Percentiles rank a stretch among this genome's conserved stretches.
phyloP scores from a whole-genome alignment of 1,284 basidiomycete genomes.

The Apiotrichum akiyoshidainum region DNA sequence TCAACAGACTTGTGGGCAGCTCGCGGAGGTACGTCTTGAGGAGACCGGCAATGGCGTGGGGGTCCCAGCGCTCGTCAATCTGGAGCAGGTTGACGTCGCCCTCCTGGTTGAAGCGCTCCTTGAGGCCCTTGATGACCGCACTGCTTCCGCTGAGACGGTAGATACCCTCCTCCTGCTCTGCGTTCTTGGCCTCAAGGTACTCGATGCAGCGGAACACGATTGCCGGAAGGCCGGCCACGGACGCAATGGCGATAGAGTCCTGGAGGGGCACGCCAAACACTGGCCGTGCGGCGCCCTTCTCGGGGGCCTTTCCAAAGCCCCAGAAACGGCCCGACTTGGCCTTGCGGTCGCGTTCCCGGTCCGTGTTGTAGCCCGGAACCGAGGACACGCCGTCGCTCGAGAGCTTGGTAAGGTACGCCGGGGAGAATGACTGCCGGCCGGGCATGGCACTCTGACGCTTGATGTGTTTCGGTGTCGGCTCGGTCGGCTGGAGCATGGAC shows the following conservation, averaged over 20 bases:
- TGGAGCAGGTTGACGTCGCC: constrained; percentile 84
- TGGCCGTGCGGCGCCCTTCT: constrained; percentile 58
- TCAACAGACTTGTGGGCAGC: constrained; percentile 82
- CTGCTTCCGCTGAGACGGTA: constrained; percentile 91
- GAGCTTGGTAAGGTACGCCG: constrained; percentile 44
- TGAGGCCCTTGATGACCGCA: constrained; percentile 88
- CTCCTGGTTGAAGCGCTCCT: constrained; percentile 91
- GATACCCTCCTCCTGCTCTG: constrained; percentile 94
- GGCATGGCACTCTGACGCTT: constrained; percentile 48
- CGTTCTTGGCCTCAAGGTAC: constrained; percentile 83
- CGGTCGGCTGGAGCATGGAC: not conserved
- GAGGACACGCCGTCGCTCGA: constrained; percentile 36
- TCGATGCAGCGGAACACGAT: constrained; percentile 92
- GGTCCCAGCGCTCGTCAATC: constrained; percentile 87
- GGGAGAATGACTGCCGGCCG: constrained; percentile 30
- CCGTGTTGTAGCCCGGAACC: constrained; percentile 29
- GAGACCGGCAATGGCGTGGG: constrained; percentile 88
- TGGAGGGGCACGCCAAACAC: constrained; percentile 87
- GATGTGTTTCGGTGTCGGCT: constrained; percentile 28
- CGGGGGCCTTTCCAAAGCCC: constrained; percentile 60
- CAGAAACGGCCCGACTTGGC: constrained; percentile 85
- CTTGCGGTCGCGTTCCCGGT: constrained; percentile 71
- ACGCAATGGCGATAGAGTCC: constrained; percentile 81
- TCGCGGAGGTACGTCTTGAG: constrained; percentile 88
- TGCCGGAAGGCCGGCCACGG: constrained; percentile 85